Evolutionary conservation across 75 land plant genomes (phyloP), one percentile per base, ranked within the genome.

Genomic region (Pseudotsuga menziesii): DNA sequence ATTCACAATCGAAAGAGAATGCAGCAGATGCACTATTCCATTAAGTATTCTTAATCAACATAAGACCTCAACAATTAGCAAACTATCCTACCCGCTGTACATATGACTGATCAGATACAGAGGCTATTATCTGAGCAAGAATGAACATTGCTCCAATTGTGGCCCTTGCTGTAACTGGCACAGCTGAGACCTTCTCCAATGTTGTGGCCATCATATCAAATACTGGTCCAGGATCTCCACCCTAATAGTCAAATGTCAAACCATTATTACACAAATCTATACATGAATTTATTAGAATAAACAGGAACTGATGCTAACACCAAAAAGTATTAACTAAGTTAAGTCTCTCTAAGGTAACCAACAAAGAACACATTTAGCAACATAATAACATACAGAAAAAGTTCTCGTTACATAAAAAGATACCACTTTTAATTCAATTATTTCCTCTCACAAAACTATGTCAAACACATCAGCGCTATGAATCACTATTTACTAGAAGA

Each of bases 201-300:
- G 88, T 81, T 26, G 89, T 83, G 52, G 89, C 87, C 98, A 97
- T 97, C 88, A 89, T 78, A 55, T 94, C 98, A 86, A 86, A 87
- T 13, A 97, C 72, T 1, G 88, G 88, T 11, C 79, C 75, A 44
- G 86, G 83, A 83, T 91, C 89, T 41, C 84, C 86, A 70, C 92
- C 85, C 96, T 97, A 61, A 19, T 23, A 86, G 52, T 57, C 56
- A 64, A 44, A 77, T 19, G 44, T 3, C 25, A 73, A 80, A 57
- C 58, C 0, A 17, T 57, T 12, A 57, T 57, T 57, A 57, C 19
- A 57, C 15, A 64, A 52, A 23, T 52, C 44, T 52, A n/a, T 73
- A 9, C 55, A 13, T 11, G 12, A 52, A 54, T 17, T 72, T 0
- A 8, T 23, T 56, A 13, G 15, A 17, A 54, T 54, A 35, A n/a